Evolutionary conservation across 768 basidiomycete species (phyloP), one percentile per base, ranked within the genome.

Genomic region (Psilocybe cyanescens): DNA sequence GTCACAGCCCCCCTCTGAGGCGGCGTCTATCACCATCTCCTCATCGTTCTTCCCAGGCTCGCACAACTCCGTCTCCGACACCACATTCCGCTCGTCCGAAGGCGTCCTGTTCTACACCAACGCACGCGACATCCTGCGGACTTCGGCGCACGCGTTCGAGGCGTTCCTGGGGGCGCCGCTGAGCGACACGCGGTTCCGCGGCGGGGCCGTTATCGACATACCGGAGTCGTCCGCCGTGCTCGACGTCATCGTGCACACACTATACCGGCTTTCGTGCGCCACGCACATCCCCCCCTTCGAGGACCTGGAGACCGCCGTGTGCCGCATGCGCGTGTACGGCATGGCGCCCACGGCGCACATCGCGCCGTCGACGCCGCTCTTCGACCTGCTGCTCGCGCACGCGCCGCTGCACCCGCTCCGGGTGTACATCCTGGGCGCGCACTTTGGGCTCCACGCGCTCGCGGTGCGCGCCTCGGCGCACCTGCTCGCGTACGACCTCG

Each of bases 101-200:
- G 52, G 56, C 2, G 72, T 75, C 9, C 58, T 71, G 3, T 75
- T 75, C 63, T 72, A 75, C 35, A 63, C 72, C 17, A 65, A 65
- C 39, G 65, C 67, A 4, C 41, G 65, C 0, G 53, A 57, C 14
- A 47, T 74, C 14, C 45, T 66, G 4, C 52, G 53, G 2, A 59
- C 29, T 8, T 67, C 67, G 8, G 58, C 58, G 29, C 49, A 59
- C 1, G 67, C 66, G 4, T 70, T 72, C 48, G 11, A 60, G 12
- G 49, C 58, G 5, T 37, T 71, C 5, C 46, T 74, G 3, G 62
- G 59, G 2, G 31, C 46, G 5, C 57, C 65, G 8, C 37, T 71
- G 30, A 41, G 44, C 39, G 59, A 62, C 11, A 31, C 50, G 30
- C 6, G 47, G 31, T 55, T 64, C 44, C 58, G 67, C 1, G 56